Base-by-base conservation (phyloP, 139 green algal species). In the Micromonas commoda region DNA sequence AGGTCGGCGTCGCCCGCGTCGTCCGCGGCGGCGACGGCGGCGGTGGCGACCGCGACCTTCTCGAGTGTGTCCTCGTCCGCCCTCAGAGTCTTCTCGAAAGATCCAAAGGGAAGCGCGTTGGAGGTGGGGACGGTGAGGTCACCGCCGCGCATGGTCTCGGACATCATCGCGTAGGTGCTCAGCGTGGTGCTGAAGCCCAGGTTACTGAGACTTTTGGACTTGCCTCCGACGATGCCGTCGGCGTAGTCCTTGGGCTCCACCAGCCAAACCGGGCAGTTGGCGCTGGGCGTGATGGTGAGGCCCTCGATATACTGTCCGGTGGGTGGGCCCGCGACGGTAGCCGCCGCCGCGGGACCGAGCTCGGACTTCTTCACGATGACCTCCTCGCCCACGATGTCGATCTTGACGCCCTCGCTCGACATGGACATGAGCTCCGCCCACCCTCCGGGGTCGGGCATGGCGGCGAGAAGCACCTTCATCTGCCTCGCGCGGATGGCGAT, bases 401-500 rank as follows among this genome's bases (percentile, higher is more conserved):
- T 24, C 57, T 32, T 64, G 19, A 73, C 38, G 26, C 16, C 64
- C 35, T 68, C 76, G 64, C 37, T 37, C 31, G 23, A 54, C 4
- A 69, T n/a, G 5, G 28, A 53, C 24, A 76, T 28, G 28, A 76
- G 3, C 2, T 24, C 45, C 23, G 21, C 65, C 65, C 65, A 76
- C 3, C 57, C 16, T 13, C 20, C 79, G 1, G 76, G 69, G 71
- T 96, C 92, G 57, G 87, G 87, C 85, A 91, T 96, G 23, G 84
- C 86, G 39, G 91, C 92, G 64, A 97, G 82, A 67, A 97, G 84
- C 71, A 92, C 89, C n/a, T 82, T 78, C 64, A 86, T 82, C 21
- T 85, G 79, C 20, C 93, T 82, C 24, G 93, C 93, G 6, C 93
- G 83, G 82, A 97, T 96, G 52, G 93, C 91, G 16, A 97, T 86